Evolutionary conservation across 345 rosid genomes (phyloP), one percentile per base, ranked within the genome.

Genomic region (Citrus hindsii): DNA sequence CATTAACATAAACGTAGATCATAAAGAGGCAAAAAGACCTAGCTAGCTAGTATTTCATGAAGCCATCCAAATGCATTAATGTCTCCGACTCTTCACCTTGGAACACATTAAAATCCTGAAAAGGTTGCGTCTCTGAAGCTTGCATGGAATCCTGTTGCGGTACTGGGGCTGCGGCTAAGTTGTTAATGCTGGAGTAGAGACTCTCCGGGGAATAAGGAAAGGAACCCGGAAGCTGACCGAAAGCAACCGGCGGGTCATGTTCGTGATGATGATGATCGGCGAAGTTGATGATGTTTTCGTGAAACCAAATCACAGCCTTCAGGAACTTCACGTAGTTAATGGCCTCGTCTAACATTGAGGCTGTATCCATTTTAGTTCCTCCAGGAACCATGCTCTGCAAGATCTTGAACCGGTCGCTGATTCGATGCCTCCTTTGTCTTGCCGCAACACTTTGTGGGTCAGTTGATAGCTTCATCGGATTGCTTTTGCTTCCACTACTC

Each of bases 401-500:
- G 82, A 88, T 88, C 93, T 93, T 94, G 87, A 94, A 91, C 48
- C 97, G 84, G 80, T 91, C 90, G 62, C 97, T 93, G 78, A 94
- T 94, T 22, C 97, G 83, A 73, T 93, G 98, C 60, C 98, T 81
- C 84, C 97, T 84, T 67, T 93, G 92, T 69, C 98, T 90, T 0
- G 98, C 98, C 1, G 97, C 98, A 77, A 94, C 92, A 61, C 97
- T 92, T 67, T 94, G 98, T 10, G 97, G 98, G 71, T 94, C 97
- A 0, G 92, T 94, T 18, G 98, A 94, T 32, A 94, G 86, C 86
- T 75, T 88, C 40, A 86, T 74, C 21, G 63, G 51, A 61, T 79
- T 79, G 73, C 37, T 77, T 73, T 48, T 74, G 38, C 65, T 78
- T 22, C 77, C 67, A 24, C 71, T 69, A 35, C 66, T 75, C 74